Conservation (phyloP, 495 filamentous ascomycete species). For the Jackrogersella multiformis region DNA sequence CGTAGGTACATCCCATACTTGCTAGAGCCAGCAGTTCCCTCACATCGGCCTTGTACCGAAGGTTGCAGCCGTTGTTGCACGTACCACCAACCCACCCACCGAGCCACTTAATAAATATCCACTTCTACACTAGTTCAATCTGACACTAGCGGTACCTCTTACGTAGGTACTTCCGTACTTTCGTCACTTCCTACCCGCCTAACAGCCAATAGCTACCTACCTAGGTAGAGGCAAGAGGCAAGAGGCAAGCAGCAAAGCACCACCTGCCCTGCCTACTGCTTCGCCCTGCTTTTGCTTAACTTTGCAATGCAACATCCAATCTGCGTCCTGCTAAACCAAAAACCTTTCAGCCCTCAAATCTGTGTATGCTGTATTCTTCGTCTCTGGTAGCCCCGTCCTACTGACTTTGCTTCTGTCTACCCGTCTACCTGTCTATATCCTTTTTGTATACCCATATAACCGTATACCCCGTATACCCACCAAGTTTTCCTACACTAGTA, state of each 20-base stretch:
- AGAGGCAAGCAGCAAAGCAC: background rate
- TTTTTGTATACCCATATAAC: no score
- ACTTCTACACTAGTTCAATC: no score
- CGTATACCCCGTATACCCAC: slow-evolving; percentile 11
- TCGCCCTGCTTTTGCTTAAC: slow-evolving; percentile 23
- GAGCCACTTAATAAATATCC: no score
- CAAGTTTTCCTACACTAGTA: background rate
- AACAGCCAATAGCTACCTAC: background rate
- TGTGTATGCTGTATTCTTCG: slow-evolving; percentile 12
- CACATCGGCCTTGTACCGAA: slow-evolving; percentile 25
- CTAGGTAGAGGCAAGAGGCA: background rate
- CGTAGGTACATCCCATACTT: background rate
- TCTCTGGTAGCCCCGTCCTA: slow-evolving; percentile 2
- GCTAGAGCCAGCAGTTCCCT: slow-evolving; percentile 19
- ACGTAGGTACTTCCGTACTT: slow-evolving; percentile 1
- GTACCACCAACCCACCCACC: slow-evolving; percentile 21
- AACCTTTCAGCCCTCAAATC: slow-evolving; percentile 35
- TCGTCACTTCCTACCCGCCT: background rate
- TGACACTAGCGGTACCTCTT: slow-evolving; percentile 25
- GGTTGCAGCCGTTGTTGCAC: slow-evolving; percentile 33
- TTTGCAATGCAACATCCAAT: slow-evolving; percentile 11
- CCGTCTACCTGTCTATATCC: slow-evolving; percentile 7
- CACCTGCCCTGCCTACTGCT: slow-evolving; percentile 10
- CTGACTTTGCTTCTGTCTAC: background rate
- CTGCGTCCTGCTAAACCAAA: slow-evolving; percentile 22